Conservation (phyloP, 768 basidiomycete genomes). For the Tricholoma saponaceum region DNA sequence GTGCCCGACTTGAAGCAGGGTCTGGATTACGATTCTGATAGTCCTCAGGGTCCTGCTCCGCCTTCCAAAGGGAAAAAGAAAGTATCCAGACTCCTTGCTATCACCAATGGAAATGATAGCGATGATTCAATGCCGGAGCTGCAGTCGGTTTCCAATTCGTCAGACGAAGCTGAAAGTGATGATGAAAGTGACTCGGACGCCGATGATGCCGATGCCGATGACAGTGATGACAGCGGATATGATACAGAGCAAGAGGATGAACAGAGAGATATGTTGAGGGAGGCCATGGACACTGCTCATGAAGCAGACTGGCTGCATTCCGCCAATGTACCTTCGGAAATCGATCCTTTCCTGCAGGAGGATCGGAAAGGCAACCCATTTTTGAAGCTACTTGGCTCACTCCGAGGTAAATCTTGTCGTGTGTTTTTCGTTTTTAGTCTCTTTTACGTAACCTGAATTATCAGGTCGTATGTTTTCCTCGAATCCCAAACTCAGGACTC, state of each 20-base stretch:
- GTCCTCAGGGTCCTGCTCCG: slow-evolving; percentile 13
- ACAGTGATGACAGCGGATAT: slow-evolving; percentile 42
- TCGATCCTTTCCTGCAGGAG: slow-evolving; percentile 44
- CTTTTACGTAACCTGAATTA: slow-evolving; percentile 1
- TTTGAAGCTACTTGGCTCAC: slow-evolving; percentile 66
- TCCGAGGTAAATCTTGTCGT: slow-evolving; percentile 62
- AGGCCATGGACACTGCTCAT: slow-evolving; percentile 70
- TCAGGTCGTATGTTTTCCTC: slow-evolving; percentile 63
- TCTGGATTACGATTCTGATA: slow-evolving; percentile 25
- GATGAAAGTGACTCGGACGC: slow-evolving; percentile 36
- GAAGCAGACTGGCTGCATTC: slow-evolving; percentile 58
- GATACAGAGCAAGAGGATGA: slow-evolving; percentile 70
- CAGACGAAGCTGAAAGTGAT: slow-evolving; percentile 34
- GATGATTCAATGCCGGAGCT: slow-evolving; percentile 63
- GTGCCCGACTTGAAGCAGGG: slow-evolving; percentile 23
- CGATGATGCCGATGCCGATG: slow-evolving; percentile 27
- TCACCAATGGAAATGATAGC: slow-evolving; percentile 45
- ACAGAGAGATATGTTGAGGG: slow-evolving; percentile 53
- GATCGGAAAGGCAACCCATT: slow-evolving; percentile 72
- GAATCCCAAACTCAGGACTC: slow-evolving; percentile 35
- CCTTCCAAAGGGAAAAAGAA: slow-evolving; percentile 14
- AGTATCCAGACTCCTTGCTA: slow-evolving; percentile 39
- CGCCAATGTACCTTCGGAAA: slow-evolving; percentile 30
- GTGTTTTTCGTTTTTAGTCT: neutral
- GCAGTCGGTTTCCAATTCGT: slow-evolving; percentile 61